Conservation (phyloP, 495 filamentous ascomycete genomes). For the Acidomyces sp. region DNA sequence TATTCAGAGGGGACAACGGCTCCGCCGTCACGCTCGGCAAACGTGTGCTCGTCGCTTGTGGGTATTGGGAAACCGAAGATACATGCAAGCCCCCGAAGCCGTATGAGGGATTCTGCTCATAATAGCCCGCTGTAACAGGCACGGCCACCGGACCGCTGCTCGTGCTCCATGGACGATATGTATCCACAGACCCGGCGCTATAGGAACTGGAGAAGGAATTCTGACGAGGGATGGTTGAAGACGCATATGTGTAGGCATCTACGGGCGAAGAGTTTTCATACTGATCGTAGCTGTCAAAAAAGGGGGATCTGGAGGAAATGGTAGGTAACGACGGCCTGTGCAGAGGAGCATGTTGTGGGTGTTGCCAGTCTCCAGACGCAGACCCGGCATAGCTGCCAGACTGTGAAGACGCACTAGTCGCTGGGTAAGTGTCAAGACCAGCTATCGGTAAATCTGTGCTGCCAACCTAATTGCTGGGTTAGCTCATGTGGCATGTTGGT, state of each 20-base stretch:
- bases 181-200: conserved; percentile 4
- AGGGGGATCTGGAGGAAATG: conserved; percentile 9
- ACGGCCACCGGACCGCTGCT: conserved; percentile 3
- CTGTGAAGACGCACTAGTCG: no score
- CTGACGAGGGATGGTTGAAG: conserved; percentile 7
- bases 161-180: conserved; percentile 13
- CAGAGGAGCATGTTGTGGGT: not conserved
- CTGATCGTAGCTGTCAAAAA: conserved; percentile 5
- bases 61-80: conserved; percentile 1
- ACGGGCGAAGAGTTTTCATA: conserved; percentile 16
- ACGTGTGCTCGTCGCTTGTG: conserved; percentile 8
- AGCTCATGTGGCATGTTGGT: no score
- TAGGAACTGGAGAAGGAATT: conserved; percentile 15
- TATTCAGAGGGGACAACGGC: conserved; percentile 21
- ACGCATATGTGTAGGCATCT: conserved; percentile 12
- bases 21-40: conserved; percentile 16
- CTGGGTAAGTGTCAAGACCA: not conserved
- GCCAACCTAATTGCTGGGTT: no score
- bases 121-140: conserved; percentile 5
- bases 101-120: conserved; percentile 11
- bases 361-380: not conserved
- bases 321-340: conserved; percentile 12
- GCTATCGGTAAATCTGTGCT: not conserved
- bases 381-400: no score
- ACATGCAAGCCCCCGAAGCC: conserved; percentile 9